These are phyloP conservation scores for Penicillium brasilianum DNA, from an alignment of 2,329 filamentous ascomycete genomes.

Conservation along the genomic window DNA sequence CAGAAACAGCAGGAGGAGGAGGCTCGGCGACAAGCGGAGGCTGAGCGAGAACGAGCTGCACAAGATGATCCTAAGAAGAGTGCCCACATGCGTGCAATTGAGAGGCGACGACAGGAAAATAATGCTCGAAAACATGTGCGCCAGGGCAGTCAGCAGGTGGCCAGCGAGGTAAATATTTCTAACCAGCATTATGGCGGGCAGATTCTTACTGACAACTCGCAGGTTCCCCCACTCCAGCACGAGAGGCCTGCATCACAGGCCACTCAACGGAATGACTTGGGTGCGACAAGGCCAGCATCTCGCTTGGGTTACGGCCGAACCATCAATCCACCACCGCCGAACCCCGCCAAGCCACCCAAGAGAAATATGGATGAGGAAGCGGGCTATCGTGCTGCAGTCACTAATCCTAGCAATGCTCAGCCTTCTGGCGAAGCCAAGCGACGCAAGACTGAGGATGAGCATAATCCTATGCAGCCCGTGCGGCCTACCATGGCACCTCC, in stretches of 20 bases:
- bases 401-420: conserved; percentile 54
- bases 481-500: conserved; percentile 79
- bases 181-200: background rate
- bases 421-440: conserved; percentile 78
- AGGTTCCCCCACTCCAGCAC: conserved; percentile 36
- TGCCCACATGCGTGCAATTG: conserved; percentile 65
- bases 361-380: conserved; percentile 70
- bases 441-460: conserved; percentile 75
- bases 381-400: conserved; percentile 47
- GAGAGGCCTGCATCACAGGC: conserved; percentile 37
- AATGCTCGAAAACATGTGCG: conserved; percentile 50
- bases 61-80: conserved; percentile 68
- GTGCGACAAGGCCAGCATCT: conserved; percentile 57
- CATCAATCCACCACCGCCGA: conserved; percentile 66
- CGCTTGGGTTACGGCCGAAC: conserved; percentile 58
- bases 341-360: conserved; percentile 75
- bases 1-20: conserved; percentile 62
- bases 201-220: conserved; percentile 10
- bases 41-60: conserved; percentile 54
- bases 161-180: conserved; percentile 43
- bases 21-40: conserved; percentile 64
- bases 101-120: conserved; percentile 57
- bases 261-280: conserved; percentile 55
- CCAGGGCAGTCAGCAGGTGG: conserved; percentile 49
- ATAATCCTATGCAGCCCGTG: conserved; percentile 65